Percentiles rank a stretch among this genome's conserved stretches.
Conservation (phyloP, 768 basidiomycete species). For the Xerocomellus chrysenteron region DNA sequence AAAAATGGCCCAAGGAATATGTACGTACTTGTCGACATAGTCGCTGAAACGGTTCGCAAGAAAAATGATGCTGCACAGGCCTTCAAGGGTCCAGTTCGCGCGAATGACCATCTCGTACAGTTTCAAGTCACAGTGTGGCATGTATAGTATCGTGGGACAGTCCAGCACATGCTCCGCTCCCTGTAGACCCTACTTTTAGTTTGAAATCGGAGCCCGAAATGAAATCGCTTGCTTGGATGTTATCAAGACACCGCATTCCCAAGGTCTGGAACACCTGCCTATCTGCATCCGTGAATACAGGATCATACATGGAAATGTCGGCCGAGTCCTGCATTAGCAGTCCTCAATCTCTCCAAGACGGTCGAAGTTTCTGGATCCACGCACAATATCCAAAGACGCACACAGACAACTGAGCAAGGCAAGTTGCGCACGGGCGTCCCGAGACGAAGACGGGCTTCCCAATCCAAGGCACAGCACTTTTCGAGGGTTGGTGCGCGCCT, state of each 20-base stretch:
- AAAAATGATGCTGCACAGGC: slow-evolving; percentile 50
- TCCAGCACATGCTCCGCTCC: slow-evolving; percentile 31
- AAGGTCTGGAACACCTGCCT: slow-evolving; percentile 42
- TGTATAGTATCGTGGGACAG: slow-evolving; percentile 63
- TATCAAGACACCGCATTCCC: slow-evolving; percentile 36
- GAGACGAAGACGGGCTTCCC: slow-evolving; percentile 66
- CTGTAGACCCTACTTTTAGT: slow-evolving; percentile 26
- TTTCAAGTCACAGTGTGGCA: slow-evolving; percentile 77
- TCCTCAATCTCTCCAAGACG: slow-evolving; percentile 12
- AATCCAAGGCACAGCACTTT: slow-evolving; percentile 68
- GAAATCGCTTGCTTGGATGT: slow-evolving; percentile 51
- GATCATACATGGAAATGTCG: slow-evolving; percentile 62
- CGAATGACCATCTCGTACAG: slow-evolving; percentile 66
- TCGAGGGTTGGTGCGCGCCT: slow-evolving; percentile 21
- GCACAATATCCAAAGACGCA: slow-evolving; percentile 55
- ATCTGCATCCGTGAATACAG: slow-evolving; percentile 69
- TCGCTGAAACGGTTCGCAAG: slow-evolving; percentile 66
- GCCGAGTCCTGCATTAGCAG: slow-evolving; percentile 40
- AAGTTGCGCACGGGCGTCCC: slow-evolving; percentile 65
- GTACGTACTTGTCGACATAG: slow-evolving; percentile 63
- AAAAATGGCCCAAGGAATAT: background rate
- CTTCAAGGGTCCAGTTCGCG: slow-evolving; percentile 54
- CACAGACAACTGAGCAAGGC: slow-evolving; percentile 60
- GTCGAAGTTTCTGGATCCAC: slow-evolving; percentile 32
- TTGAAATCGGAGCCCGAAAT: slow-evolving; percentile 1